These are phyloP conservation scores for Anisodus acutangulus DNA, from an alignment of 257 asterid genomes.

Conservation along the genomic window DNA sequence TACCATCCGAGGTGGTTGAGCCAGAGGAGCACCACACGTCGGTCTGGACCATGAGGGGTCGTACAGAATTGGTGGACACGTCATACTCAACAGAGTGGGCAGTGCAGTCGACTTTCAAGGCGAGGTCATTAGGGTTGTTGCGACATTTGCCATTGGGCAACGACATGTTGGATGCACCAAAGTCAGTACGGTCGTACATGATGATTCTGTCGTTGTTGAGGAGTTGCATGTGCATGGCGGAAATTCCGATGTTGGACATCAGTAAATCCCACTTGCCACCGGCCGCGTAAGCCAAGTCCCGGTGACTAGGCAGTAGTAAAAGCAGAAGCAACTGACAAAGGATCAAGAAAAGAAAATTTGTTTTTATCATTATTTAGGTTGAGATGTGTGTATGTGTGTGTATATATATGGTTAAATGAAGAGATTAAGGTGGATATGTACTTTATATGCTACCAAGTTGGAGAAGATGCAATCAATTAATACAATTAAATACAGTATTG, in stretches of 20 bases:
- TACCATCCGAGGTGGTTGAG: slow-evolving; percentile 58
- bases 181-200: slow-evolving; percentile 71
- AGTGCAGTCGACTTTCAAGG: slow-evolving; percentile 57
- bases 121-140: slow-evolving; percentile 46
- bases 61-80: slow-evolving; percentile 37
- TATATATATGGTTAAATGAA: too few species aligned
- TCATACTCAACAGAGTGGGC: slow-evolving; percentile 75
- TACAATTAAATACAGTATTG: not conserved
- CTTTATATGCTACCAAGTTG: not conserved
- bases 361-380: not conserved
- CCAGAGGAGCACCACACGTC: slow-evolving; percentile 92
- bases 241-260: slow-evolving; percentile 56
- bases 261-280: slow-evolving; percentile 30
- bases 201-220: slow-evolving; percentile 61
- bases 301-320: not conserved
- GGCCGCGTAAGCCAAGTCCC: not conserved
- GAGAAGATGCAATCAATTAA: not conserved
- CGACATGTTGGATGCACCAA: slow-evolving; percentile 68
- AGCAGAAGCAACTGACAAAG: not conserved
- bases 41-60: slow-evolving; percentile 58
- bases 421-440: not conserved
- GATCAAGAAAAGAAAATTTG: not conserved
- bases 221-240: slow-evolving; percentile 91
- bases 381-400: not conserved
- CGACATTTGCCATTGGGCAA: slow-evolving; percentile 56